Conservation (phyloP, 2,329 filamentous ascomycete species). For the Trichoderma harzianum region DNA sequence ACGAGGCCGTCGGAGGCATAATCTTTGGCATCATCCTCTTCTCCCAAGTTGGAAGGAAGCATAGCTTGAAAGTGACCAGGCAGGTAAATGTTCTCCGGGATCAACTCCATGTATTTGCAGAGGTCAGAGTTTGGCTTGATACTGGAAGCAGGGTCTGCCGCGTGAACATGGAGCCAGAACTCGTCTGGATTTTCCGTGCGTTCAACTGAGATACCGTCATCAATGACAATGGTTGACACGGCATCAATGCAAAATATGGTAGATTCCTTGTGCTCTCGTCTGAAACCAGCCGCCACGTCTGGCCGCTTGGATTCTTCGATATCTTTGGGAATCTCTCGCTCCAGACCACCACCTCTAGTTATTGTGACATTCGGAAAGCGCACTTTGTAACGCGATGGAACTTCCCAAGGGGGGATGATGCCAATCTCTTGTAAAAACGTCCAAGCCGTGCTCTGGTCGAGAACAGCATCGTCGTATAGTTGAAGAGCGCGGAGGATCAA, state of each 20-base stretch:
- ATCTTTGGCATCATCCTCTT: conserved; percentile 28
- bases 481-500: conserved; percentile 59
- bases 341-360: conserved; percentile 41
- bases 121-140: conserved; percentile 58
- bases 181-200: conserved; percentile 48
- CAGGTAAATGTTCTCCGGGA: conserved; percentile 59
- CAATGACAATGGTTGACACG: conserved; percentile 64
- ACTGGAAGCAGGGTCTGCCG: conserved; percentile 73
- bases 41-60: conserved; percentile 43
- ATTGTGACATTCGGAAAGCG: conserved; percentile 50
- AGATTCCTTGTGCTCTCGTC: conserved; percentile 56
- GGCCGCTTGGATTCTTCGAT: conserved; percentile 35
- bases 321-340: conserved; percentile 32
- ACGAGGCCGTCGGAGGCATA: conserved; percentile 40
- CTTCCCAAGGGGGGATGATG: conserved; percentile 67
- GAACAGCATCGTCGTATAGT: conserved; percentile 49
- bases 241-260: conserved; percentile 73
- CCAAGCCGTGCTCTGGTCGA: conserved; percentile 49
- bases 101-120: conserved; percentile 58
- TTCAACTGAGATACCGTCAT: conserved; percentile 75
- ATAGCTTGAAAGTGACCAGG: conserved; percentile 57
- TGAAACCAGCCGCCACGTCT: conserved; percentile 47
- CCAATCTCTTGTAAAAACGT: conserved; percentile 75
- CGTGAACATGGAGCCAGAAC: conserved; percentile 74
- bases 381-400: conserved; percentile 59